A percentile compares a stretch with the other conserved stretches of the same genome.
phyloP scores from a whole-genome alignment of 2,329 filamentous ascomycete genomes.

The Penicillium concentricum region DNA sequence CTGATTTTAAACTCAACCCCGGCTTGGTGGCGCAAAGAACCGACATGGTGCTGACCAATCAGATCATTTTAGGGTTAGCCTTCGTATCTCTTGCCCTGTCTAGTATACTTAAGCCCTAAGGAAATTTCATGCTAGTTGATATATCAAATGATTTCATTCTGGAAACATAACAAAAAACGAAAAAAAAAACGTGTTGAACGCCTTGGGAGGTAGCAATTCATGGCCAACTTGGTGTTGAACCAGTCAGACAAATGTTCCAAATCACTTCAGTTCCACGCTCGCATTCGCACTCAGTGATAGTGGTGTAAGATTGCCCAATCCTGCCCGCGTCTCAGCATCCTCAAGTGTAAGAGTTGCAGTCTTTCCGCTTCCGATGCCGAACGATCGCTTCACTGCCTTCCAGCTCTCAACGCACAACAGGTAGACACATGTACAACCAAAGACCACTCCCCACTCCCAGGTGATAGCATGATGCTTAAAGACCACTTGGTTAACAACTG shows the following conservation, averaged over 20 bases:
- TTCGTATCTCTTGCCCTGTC: not conserved
- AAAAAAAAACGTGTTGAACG: not conserved
- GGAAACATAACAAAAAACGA: not conserved
- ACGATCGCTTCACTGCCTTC: conserved; percentile 62
- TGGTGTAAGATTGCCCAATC: conserved; percentile 22
- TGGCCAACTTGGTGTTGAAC: conserved; percentile 16
- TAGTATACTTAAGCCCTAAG: not conserved
- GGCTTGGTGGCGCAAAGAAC: no score
- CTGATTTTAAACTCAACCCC: not conserved
- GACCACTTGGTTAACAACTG: conserved; percentile 61
- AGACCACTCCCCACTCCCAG: conserved; percentile 69
- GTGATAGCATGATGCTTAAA: conserved; percentile 65
- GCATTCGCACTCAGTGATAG: conserved; percentile 29
- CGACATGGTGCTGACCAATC: not conserved
- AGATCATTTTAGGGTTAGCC: conserved; percentile 3
- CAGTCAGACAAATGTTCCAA: not conserved
- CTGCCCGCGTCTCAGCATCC: conserved; percentile 35
- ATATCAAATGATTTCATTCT: not conserved
- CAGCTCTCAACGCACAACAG: conserved; percentile 62
- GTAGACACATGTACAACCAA: conserved; percentile 60
- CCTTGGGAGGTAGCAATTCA: not conserved
- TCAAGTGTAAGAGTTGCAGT: conserved; percentile 30
- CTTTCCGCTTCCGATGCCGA: conserved; percentile 35
- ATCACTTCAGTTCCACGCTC: conserved; percentile 28
- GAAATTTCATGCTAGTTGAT: not conserved